Percentiles rank a stretch among this genome's conserved stretches.
Conservation (phyloP, 768 basidiomycete genomes). For the Vararia minispora region DNA sequence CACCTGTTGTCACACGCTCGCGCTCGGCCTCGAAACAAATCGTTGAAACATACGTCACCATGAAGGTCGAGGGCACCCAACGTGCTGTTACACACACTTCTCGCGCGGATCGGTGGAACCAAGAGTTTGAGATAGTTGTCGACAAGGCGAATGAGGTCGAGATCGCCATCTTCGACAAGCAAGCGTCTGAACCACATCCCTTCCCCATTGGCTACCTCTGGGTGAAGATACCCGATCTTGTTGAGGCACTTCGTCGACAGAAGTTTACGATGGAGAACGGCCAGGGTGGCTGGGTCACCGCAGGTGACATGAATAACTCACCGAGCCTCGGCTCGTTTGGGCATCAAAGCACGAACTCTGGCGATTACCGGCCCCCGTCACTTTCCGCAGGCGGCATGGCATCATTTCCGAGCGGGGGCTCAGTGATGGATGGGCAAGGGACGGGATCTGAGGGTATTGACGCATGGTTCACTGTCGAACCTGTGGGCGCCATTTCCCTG, state of each 20-base stretch:
- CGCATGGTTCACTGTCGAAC: conserved; percentile 96
- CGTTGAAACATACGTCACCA: conserved; percentile 80
- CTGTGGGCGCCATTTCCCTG: conserved; percentile 85
- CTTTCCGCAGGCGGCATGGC: conserved; percentile 1
- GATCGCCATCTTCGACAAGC: conserved; percentile 90
- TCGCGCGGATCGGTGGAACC: conserved; percentile 94
- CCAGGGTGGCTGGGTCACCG: conserved; percentile 95
- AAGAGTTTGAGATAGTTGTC: conserved; percentile 91
- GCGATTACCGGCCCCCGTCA: conserved; percentile 11
- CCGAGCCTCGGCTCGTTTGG: conserved; percentile 6
- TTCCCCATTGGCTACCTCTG: conserved; percentile 91
- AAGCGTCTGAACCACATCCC: conserved; percentile 66
- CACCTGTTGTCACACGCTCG: conserved; percentile 53
- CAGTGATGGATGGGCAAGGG: conserved; percentile 3
- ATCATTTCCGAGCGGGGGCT: conserved; percentile 2
- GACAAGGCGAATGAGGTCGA: conserved; percentile 99
- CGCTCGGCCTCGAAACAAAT: conserved; percentile 72
- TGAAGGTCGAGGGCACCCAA: conserved; percentile 95
- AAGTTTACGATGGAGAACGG: conserved; percentile 80
- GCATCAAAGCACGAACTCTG: conserved; percentile 10
- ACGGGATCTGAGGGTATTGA: conserved; percentile 68
- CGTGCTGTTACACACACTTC: conserved; percentile 87
- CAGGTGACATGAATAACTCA: conserved; percentile 61
- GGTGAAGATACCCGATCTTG: conserved; percentile 88
- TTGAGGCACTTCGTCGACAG: conserved; percentile 86